phyloP scores from a whole-genome alignment of 345 rosid genomes.

The Ricinus communis region DNA sequence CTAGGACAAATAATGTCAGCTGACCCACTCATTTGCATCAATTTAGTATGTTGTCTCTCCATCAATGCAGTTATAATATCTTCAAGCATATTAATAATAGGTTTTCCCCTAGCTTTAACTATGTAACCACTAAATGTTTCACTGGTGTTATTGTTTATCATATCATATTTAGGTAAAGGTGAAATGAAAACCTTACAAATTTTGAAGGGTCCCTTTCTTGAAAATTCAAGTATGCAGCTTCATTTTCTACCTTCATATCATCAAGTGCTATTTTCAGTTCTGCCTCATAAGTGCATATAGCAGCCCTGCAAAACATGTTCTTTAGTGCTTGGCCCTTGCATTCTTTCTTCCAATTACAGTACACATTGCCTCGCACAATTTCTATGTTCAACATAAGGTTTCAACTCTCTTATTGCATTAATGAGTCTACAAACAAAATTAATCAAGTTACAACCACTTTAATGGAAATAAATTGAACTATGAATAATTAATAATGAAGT shows the following conservation, averaged over 20 bases:
- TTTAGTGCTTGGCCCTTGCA: background rate
- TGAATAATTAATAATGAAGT: too few relatives aligned
- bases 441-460: too few relatives aligned
- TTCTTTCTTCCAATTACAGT: background rate
- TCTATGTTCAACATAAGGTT: too few relatives aligned
- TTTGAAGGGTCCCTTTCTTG: background rate
- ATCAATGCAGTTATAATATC: too few relatives aligned
- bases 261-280: background rate
- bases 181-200: background rate
- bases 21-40: too few relatives aligned
- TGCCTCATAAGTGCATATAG: background rate
- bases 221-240: background rate
- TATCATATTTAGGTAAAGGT: background rate
- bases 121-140: background rate
- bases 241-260: background rate
- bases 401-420: too few relatives aligned
- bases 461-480: too few relatives aligned
- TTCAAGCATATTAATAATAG: background rate
- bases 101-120: background rate
- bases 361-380: too few relatives aligned
- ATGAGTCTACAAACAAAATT: too few relatives aligned
- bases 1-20: too few relatives aligned
- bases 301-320: background rate
- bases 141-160: background rate
- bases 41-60: too few relatives aligned